phyloP scores from a whole-genome alignment of 2,329 filamentous ascomycete species.

The Epichloe sibirici region DNA sequence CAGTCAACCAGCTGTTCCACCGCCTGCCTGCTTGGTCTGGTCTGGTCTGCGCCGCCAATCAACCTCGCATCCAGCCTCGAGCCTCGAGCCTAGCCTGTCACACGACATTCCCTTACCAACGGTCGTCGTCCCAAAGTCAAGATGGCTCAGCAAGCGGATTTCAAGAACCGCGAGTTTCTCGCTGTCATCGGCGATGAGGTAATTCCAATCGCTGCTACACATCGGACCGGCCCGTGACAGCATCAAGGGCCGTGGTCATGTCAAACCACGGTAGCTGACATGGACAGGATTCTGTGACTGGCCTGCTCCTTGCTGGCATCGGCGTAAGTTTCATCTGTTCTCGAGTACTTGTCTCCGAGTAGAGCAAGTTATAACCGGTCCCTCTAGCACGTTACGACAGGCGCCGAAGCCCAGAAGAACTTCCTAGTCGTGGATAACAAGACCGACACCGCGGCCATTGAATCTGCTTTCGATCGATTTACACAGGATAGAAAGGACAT shows the following conservation, averaged over 20 bases:
- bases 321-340: slow-evolving; percentile 46
- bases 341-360: not conserved
- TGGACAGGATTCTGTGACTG: slow-evolving; percentile 82
- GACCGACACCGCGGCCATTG: slow-evolving; percentile 79
- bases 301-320: slow-evolving; percentile 86
- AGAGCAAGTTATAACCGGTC: not conserved
- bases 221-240: not conserved
- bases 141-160: slow-evolving; percentile 44
- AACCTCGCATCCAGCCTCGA: not conserved
- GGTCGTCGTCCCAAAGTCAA: slow-evolving; percentile 9
- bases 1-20: not conserved
- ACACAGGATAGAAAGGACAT: slow-evolving; percentile 90
- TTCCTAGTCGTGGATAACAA: slow-evolving; percentile 93
- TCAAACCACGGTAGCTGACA: slow-evolving; percentile 14
- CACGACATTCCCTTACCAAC: not conserved
- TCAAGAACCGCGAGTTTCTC: slow-evolving; percentile 85
- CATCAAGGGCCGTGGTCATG: not conserved
- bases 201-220: slow-evolving; percentile 11
- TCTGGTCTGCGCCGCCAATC: not conserved
- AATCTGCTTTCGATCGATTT: slow-evolving; percentile 80
- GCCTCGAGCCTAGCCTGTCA: not conserved
- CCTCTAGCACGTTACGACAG: slow-evolving; percentile 72
- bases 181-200: slow-evolving; percentile 98
- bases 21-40: slow-evolving; percentile 2
- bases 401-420: slow-evolving; percentile 88